Conservation (phyloP, 441 rosid genomes). For the Raphanus hybrid region DNA sequence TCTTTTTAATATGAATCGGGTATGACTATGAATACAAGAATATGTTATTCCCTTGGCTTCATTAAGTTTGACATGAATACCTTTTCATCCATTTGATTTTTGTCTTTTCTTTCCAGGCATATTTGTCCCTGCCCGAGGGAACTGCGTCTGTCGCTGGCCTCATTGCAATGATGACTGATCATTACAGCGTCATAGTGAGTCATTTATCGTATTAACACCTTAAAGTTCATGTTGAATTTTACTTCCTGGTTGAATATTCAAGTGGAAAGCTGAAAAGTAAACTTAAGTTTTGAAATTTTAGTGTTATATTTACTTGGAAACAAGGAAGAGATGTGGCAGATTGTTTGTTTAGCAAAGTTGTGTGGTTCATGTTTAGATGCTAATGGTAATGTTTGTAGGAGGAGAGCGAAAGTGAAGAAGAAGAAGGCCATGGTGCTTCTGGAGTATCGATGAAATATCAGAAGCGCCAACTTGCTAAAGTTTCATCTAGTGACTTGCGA, state of each 20-base stretch:
- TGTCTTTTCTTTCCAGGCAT: slow-evolving; percentile 67
- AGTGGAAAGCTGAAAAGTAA: not conserved
- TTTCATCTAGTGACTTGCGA: slow-evolving; percentile 44
- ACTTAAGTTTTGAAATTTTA: not conserved
- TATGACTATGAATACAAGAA: slow-evolving; percentile 51
- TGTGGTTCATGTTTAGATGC: not conserved
- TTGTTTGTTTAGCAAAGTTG: not conserved
- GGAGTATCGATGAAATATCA: slow-evolving; percentile 50
- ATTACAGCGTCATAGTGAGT: slow-evolving; percentile 84
- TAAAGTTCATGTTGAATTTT: not conserved
- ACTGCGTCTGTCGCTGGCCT: slow-evolving; percentile 91
- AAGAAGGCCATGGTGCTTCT: slow-evolving; percentile 52
- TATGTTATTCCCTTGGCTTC: not conserved
- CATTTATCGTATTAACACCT: not conserved
- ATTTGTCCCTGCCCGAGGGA: slow-evolving; percentile 95
- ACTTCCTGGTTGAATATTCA: slow-evolving; percentile 6
- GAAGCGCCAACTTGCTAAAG: slow-evolving; percentile 68
- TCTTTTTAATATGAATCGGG: slow-evolving; percentile 85
- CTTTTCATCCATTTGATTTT: slow-evolving; percentile 10
- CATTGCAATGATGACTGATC: slow-evolving; percentile 99
- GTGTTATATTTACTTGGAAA: not conserved
- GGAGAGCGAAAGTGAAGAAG: slow-evolving; percentile 72
- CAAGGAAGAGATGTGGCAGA: not conserved
- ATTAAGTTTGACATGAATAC: not conserved
- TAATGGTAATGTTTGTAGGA: slow-evolving; percentile 53